Base-by-base conservation (phyloP, 495 filamentous ascomycete genomes). In the Penicillium herquei region DNA sequence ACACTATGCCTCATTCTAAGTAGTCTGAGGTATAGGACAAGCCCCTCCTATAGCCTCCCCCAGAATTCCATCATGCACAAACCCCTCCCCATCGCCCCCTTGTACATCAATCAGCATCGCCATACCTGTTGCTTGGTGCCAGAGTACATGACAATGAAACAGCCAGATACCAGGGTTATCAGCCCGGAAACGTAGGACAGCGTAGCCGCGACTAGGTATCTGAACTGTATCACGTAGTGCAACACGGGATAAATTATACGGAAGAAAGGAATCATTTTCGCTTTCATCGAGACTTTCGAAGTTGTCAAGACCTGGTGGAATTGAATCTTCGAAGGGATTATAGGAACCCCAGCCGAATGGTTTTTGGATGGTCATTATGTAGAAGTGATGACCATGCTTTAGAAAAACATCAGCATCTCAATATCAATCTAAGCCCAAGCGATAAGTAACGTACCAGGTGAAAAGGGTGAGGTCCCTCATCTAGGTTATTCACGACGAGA, bases 381-480 rank as follows among this genome's bases (percentile, higher is more conserved):
- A 92, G 73, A 93, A 94, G 61, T 87, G 81, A 72, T 96, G 89
- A 4, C 91, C 91, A 75, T 96, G 91, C 45, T 91, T 6, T 39
- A 13, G n/a, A n/a, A 37, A 37, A 9, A 13, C 9, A 37, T 37
- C 7, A 37, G 48, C 3, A 35, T 10, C 16, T 34, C 34, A 37
- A 13, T 11, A 9, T 40, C 12, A 26, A 40, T 17, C 6, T 8
- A 21, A 14, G 14, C 34, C n/a, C 17, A 13, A 37, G 34, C 43
- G 7, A 17, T 16, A 46, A 18, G 43, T 21, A 43, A 53, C 59
- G 21, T 66, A 78, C 76, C 41, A 81, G 41, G 58, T 82, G 79
- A 54, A 81, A 82, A 8, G 79, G 78, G 62, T 82, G 80, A 2
- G 70, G 66, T 4, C 71, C 69, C 30, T 76, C 76, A 42, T 82